Percentiles rank a stretch among this genome's conserved stretches.
Conservation (phyloP, 164 flowering plant genomes). For the Platanus orientalis region DNA sequence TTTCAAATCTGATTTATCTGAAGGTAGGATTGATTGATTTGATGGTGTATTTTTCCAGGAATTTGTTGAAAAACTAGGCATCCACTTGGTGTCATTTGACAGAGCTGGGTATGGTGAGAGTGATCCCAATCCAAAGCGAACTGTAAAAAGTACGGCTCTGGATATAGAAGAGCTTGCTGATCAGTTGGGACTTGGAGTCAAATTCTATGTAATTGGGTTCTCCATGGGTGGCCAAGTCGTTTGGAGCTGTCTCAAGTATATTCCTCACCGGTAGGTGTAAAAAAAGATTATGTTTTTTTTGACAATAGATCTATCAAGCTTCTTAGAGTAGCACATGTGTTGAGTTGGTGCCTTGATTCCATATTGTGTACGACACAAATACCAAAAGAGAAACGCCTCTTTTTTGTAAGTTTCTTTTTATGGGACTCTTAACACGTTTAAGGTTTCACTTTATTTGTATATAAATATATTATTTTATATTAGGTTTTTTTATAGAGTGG, state of each 20-base stretch:
- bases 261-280: constrained; percentile 60
- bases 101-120: constrained; percentile 85
- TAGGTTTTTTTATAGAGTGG: too few species aligned
- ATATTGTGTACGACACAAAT: too few species aligned
- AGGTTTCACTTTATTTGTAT: too few species aligned
- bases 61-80: constrained; percentile 43
- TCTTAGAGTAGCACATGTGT: too few species aligned
- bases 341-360: too few species aligned
- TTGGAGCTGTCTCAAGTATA: constrained; percentile 69
- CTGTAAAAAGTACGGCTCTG: constrained; percentile 48
- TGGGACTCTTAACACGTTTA: too few species aligned
- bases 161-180: constrained; percentile 82
- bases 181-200: constrained; percentile 51
- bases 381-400: too few species aligned
- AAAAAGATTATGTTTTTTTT: too few species aligned
- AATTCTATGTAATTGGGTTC: constrained; percentile 52
- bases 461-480: too few species aligned
- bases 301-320: too few species aligned
- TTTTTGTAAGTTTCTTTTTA: too few species aligned
- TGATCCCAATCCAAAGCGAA: constrained; percentile 55
- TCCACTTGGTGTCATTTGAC: constrained; percentile 58
- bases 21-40: not conserved
- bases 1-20: not conserved
- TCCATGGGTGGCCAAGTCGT: constrained; percentile 65
- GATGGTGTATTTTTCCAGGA: constrained; percentile 32